phyloP scores from a whole-genome alignment of 805 yeast genomes.

The Saccharomycopsis fibuligera region DNA sequence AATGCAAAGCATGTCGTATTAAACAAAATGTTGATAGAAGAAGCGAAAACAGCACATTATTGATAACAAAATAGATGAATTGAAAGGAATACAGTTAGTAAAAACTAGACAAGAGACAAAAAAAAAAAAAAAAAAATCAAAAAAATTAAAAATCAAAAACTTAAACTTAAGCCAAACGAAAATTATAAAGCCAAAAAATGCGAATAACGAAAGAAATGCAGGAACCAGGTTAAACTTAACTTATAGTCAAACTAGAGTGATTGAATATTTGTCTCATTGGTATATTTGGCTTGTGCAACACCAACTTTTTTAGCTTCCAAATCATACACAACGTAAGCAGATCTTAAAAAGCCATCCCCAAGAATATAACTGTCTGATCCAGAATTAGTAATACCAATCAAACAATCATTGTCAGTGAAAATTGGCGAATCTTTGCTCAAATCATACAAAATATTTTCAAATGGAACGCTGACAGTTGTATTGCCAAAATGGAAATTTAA shows the following conservation, averaged over 20 bases:
- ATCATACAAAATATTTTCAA: constrained; percentile 18
- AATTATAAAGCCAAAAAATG: too few species aligned
- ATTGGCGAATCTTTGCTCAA: constrained; percentile 14
- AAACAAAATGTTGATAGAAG: too few species aligned
- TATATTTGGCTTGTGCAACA: constrained; percentile 39
- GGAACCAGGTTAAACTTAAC: too few species aligned
- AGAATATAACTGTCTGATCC: constrained; percentile 31
- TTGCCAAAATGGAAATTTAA: constrained; percentile 14
- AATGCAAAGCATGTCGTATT: too few species aligned
- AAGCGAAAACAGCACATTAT: too few species aligned
- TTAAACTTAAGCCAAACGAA: too few species aligned
- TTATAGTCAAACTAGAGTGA: not conserved
- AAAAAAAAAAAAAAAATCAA: too few species aligned
- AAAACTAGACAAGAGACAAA: too few species aligned
- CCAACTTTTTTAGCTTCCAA: constrained; percentile 50
- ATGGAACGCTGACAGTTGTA: constrained; percentile 12
- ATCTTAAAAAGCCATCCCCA: constrained; percentile 62
- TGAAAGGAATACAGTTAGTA: too few species aligned
- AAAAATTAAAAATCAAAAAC: too few species aligned
- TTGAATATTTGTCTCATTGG: constrained; percentile 6
- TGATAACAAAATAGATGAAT: too few species aligned
- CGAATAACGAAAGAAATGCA: too few species aligned
- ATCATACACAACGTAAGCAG: constrained; percentile 63
- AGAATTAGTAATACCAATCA: constrained; percentile 16
- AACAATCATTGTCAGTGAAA: constrained; percentile 12